phyloP scores from a whole-genome alignment of 2,329 filamentous ascomycete species.

The Pseudogymnoascus sp. region DNA sequence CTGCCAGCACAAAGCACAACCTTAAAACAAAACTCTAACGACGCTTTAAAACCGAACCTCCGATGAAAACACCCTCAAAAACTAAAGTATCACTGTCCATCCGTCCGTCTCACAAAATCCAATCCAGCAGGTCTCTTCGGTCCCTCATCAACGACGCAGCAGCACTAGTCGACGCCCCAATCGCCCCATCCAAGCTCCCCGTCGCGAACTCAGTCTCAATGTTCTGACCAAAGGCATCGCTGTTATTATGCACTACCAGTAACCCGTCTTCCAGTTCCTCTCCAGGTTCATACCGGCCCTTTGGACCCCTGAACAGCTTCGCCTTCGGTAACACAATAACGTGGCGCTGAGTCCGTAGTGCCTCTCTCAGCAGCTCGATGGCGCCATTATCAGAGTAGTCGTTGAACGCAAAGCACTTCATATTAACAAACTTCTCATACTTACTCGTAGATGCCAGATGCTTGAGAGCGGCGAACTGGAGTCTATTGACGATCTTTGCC shows the following conservation, averaged over 20 bases:
- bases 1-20: neutral
- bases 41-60: neutral
- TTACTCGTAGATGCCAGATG: constrained; percentile 11
- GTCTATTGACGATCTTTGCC: constrained; percentile 18
- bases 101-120: constrained; percentile 13
- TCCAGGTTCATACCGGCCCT: constrained; percentile 9
- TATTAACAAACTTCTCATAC: constrained; percentile 17
- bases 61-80: neutral
- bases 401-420: constrained; percentile 23
- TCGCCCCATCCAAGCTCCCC: constrained; percentile 26
- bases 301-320: constrained; percentile 17
- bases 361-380: constrained; percentile 12
- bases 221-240: constrained; percentile 27
- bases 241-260: constrained; percentile 26
- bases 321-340: constrained; percentile 16
- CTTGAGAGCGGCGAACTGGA: constrained; percentile 20
- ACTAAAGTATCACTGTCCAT: neutral
- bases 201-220: constrained; percentile 22
- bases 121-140: constrained; percentile 21
- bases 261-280: constrained; percentile 15
- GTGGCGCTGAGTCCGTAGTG: constrained; percentile 17
- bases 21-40: neutral
- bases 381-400: constrained; percentile 19
- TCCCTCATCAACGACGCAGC: constrained; percentile 22
- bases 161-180: constrained; percentile 23